A percentile compares a stretch with the other conserved stretches of the same genome.
Conservation (phyloP, 2,329 filamentous ascomycete species). For the Fusarium musae region DNA sequence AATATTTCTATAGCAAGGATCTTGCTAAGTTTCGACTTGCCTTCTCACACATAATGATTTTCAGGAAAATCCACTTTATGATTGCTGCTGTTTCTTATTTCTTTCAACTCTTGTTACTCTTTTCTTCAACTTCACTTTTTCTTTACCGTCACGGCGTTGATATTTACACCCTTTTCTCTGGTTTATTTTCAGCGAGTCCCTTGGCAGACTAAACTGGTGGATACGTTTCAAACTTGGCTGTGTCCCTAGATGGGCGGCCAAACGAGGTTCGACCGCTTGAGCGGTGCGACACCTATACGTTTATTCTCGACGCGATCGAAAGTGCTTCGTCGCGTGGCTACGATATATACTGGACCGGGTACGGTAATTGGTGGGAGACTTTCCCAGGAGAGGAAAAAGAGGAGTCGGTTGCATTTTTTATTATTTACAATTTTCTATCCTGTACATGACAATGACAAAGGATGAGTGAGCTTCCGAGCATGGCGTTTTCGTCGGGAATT, state of each 20-base stretch:
- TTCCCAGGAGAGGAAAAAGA: constrained; percentile 37
- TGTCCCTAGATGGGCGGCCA: constrained; percentile 31
- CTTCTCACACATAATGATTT: constrained; percentile 41
- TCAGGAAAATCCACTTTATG: constrained; percentile 30
- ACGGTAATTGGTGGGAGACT: constrained; percentile 17
- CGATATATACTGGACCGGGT: constrained; percentile 41
- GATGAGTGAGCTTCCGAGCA: constrained; percentile 31
- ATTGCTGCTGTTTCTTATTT: constrained; percentile 20
- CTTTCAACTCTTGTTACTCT: not conserved
- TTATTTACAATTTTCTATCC: not conserved
- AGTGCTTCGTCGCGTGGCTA: constrained; percentile 45
- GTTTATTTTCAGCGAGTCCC: constrained; percentile 37
- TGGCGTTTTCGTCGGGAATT: constrained; percentile 32
- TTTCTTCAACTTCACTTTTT: constrained; percentile 24
- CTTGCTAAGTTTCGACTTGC: constrained; percentile 18
- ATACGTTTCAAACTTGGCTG: constrained; percentile 34
- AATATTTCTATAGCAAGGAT: constrained; percentile 6
- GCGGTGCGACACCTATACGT: constrained; percentile 41
- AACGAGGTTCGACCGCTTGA: constrained; percentile 22
- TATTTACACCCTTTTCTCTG: constrained; percentile 29
- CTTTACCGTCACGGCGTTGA: constrained; percentile 37
- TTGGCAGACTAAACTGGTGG: constrained; percentile 39
- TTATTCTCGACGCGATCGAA: constrained; percentile 45
- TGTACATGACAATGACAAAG: constrained; percentile 35
- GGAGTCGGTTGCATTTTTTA: constrained; percentile 38